phyloP scores from a whole-genome alignment of 2,329 filamentous ascomycete genomes.

The Whalleya microplaca region DNA sequence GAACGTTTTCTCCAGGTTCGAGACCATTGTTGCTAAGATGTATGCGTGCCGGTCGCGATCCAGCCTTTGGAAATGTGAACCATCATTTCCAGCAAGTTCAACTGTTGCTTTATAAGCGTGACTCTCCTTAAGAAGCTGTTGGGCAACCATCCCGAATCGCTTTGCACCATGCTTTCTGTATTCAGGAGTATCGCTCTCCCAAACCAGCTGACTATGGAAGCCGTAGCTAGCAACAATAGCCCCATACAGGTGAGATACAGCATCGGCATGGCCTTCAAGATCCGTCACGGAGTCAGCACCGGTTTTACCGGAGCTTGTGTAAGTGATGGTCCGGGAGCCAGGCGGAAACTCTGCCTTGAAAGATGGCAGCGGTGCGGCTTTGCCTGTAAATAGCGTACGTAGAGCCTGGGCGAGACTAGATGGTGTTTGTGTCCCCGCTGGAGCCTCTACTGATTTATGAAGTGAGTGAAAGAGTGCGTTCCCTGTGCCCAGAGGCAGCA shows the following conservation, averaged over 20 bases:
- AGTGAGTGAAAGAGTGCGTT: constrained; percentile 68
- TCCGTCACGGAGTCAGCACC: constrained; percentile 11
- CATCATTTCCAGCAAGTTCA: constrained; percentile 30
- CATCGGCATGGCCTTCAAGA: constrained; percentile 36
- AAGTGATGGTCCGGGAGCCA: constrained; percentile 54
- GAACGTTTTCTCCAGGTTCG: constrained; percentile 80
- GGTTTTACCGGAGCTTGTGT: constrained; percentile 22
- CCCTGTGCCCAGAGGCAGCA: constrained; percentile 67
- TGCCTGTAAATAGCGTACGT: constrained; percentile 63
- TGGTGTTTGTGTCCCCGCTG: constrained; percentile 32
- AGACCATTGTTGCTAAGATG: constrained; percentile 74
- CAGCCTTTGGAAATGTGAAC: constrained; percentile 22
- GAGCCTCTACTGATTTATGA: constrained; percentile 59
- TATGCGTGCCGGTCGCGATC: constrained; percentile 68
- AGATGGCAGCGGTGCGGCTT: constrained; percentile 57
- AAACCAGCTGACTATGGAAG: constrained; percentile 85
- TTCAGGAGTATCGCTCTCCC: constrained; percentile 83
- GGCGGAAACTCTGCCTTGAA: constrained; percentile 66
- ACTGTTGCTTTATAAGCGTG: constrained; percentile 56
- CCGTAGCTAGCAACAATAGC: constrained; percentile 90
- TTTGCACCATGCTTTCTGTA: constrained; percentile 77
- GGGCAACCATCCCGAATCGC: constrained; percentile 84
- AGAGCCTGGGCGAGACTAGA: constrained; percentile 55
- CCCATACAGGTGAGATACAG: constrained; percentile 60
- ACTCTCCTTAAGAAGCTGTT: constrained; percentile 65